Evolutionary conservation across 1,139 yeast species (phyloP), one percentile per base, ranked within the genome.

Genomic region (Zygosaccharomyces sapae): DNA sequence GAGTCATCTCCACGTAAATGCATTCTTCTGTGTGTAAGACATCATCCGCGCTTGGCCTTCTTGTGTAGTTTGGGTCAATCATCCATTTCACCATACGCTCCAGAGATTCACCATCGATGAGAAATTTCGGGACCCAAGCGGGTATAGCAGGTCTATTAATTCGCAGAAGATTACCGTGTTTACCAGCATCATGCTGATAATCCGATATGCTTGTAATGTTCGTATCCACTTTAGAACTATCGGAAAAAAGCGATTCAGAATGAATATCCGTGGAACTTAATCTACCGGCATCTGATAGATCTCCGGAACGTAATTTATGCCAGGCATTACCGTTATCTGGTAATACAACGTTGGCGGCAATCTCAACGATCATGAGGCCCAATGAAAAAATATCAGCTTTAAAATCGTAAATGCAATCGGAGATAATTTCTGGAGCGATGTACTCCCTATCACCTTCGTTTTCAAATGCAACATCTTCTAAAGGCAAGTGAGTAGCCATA

Each of bases 271-370:
- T 81, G 2, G 86, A 80, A 49, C 94, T 84, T 51, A 92, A 72
- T 56, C 83, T 79, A 0, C 98, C 98, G 0, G 97, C 97, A 67
- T 92, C 98, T 27, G 95, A 83, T 53, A 94, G 72, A 66, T 92
- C 98, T 0, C 98, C 99, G 41, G 96, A 86, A 55, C 99, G 76
- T 53, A 92, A 71, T 65, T 90, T 90, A 56, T 95, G 92, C 99
- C 99, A 92, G 33, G 95, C 94, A 7, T 89, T 79, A 4, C 99
- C 99, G 66, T 94, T 90, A 58, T 92, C 97, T 0, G 99, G 99
- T 43, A 94, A 70, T 6, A 90, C 81, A 44, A 92, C 92, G 66
- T 92, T 92, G 1, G 98, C 96, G 1, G 98, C 98, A 57, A 89
- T 86, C 67, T 92, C 99, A 43, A 92, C 83, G 72, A 92, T 83